Evolutionary conservation across 177 flowering plant genomes (phyloP).

Genomic region (Vitis hybrid): DNA sequence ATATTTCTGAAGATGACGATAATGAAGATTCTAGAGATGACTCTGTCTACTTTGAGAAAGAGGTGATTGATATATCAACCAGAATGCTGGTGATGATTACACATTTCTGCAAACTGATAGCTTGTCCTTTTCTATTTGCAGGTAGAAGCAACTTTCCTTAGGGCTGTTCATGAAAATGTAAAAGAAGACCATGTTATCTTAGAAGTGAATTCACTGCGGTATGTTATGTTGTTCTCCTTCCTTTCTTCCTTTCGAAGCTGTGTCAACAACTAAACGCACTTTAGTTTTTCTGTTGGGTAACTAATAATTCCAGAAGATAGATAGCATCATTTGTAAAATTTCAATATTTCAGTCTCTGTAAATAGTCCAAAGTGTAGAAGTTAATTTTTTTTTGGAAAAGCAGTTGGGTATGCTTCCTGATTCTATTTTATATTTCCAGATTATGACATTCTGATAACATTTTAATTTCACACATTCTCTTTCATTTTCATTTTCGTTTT

Average conservation of each 20-base stretch:
- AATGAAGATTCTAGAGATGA: slow-evolving; percentile 51
- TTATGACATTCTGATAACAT: neutral
- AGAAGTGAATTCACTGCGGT: slow-evolving; percentile 91
- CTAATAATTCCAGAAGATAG: neutral
- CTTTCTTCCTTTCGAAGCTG: neutral
- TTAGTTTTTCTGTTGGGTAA: neutral
- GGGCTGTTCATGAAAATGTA: slow-evolving; percentile 83
- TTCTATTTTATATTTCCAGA: neutral
- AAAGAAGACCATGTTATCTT: slow-evolving; percentile 58
- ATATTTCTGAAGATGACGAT: slow-evolving; percentile 57
- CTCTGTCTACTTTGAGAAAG: slow-evolving; percentile 68
- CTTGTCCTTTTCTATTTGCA: slow-evolving; percentile 27
- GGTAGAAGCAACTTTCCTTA: slow-evolving; percentile 90
- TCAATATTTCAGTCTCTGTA: neutral
- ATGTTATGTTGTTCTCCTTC: slow-evolving; percentile 13
- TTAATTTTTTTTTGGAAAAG: neutral
- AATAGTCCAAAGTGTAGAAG: neutral
- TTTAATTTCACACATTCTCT: neutral
- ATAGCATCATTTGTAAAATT: neutral
- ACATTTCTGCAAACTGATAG: neutral
- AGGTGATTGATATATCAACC: slow-evolving; percentile 44
- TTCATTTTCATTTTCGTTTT: no score
- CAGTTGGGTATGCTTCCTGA: neutral
- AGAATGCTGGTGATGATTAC: slow-evolving; percentile 1
- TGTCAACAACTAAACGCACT: no score